Evolutionary conservation across 2,329 filamentous ascomycete genomes (phyloP), one percentile per base, ranked within the genome.

Genomic region (Epicoccum sorghinum): DNA sequence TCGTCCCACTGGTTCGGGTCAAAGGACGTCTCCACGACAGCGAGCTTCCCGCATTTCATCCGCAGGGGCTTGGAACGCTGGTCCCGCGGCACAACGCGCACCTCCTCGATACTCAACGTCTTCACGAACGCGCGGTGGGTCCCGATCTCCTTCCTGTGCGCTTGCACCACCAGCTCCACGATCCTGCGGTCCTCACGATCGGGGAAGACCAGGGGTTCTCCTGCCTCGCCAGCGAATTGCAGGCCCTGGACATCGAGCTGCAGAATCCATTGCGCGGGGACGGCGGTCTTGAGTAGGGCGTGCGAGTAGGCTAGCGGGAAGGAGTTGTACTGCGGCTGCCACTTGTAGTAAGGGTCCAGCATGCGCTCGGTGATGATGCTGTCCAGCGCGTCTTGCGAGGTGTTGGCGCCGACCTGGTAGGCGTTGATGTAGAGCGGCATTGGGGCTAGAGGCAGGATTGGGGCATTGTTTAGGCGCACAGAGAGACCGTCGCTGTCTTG

Each of bases 1-100:
- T 60, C 48, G 43, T 72, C 70, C 70, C 70, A 71, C 29, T 71
- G 64, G 10, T 55, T 42, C 1, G 69, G 67, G 14, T 70, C 63
- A 48, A 61, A 71, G 3, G 51, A 32, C 0, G 66, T 70, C 33
- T 50, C 49, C n/a, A 63, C 32, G 55, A 67, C 66, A 4, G 66
- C 67, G 29, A 60, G 47, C 33, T 57, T 68, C 4, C 70, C 69
- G 33, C 70, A 71, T 33, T 63, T 60, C 68, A 70, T 71, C 35
- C 44, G 59, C 38, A 62, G 58, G 10, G 68, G 67, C 41, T 63
- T 48, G 7, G 32, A 41, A 12, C 59, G 59, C 25, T 67, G 57
- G 14, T 59, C 52, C 1, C 57, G 58, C 13, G 61, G 59, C 9
- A 71, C 56, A 13, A 70, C 27, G 27, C 27, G 27, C 27, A 6